Evolutionary conservation across 306 rosid genomes (phyloP), one percentile per base, ranked within the genome.

Genomic region (Castanopsis chinensis): DNA sequence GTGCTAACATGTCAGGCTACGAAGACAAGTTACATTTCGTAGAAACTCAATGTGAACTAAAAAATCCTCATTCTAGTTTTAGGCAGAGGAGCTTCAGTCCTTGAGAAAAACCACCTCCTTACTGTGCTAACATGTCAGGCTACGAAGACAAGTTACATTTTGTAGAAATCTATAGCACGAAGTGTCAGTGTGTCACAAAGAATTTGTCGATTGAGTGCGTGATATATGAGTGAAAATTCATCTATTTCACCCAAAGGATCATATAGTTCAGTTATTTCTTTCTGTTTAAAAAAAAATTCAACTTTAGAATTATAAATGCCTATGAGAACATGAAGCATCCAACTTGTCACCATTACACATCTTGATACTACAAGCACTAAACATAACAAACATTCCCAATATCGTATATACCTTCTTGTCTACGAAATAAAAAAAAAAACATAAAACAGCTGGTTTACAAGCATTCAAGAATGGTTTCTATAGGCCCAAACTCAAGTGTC

Each of bases 271-370:
- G 57, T 32, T 32, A 30, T 25, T 71, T 78, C 83, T 78, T 73
- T 72, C 74, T 71, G 33, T 27, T 81, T 74, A 78, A 75, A 70
- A 76, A 71, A 71, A 75, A 70, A 70, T 27, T 72, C 76, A 30
- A 68, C 76, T 68, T 5, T 23, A 49, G 78, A 37, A 71, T 19
- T 17, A 19, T 18, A 32, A 33, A 67, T 41, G 78, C 83, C 30
- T 33, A 78, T 75, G 52, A 60, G 25, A 76, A 35, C 64, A 51
- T 37, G 49, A 76, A 72, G 43, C 72, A 49, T 59, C 74, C 78
- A 78, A 60, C 78, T 74, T 74, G 30, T 69, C 72, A 74, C 73
- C 33, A 65, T 56, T 13, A 73, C 82, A 77, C 77, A 80, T 58
- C 73, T 84, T 20, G 35, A 28, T 72, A 68, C 43, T 68, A 60